These are phyloP conservation scores for Xylariomycetidae sp. DNA, from an alignment of 2,329 filamentous ascomycete species.

Conservation along the genomic window DNA sequence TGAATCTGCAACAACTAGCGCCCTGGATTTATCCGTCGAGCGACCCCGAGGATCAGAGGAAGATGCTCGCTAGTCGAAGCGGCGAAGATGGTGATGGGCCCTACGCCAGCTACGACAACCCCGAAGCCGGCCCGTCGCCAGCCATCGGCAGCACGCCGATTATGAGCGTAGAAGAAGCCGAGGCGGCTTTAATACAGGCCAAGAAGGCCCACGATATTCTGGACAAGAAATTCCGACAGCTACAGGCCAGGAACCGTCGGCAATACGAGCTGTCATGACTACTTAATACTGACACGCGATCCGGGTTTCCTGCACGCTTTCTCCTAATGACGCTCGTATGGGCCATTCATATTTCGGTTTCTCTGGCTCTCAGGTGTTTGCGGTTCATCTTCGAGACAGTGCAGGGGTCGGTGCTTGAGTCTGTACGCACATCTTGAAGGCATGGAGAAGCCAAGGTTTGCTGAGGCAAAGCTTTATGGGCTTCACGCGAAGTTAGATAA, in stretches of 20 bases:
- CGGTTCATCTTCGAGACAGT: no score
- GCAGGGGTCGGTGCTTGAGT: no score
- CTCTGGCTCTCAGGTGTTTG: no score
- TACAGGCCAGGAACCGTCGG: slow-evolving; percentile 25
- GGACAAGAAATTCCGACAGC: slow-evolving; percentile 29
- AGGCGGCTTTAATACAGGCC: slow-evolving; percentile 42
- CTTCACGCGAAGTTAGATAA: no score
- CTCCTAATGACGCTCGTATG: no score
- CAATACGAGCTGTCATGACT: slow-evolving; percentile 27
- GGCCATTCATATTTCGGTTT: no score
- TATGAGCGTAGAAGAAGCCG: slow-evolving; percentile 60
- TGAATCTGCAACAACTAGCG: slow-evolving; percentile 49
- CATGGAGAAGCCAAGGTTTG: no score
- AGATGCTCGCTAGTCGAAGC: slow-evolving; percentile 19
- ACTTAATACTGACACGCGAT: no score
- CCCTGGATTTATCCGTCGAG: slow-evolving; percentile 52
- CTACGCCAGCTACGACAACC: slow-evolving; percentile 27
- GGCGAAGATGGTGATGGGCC: slow-evolving; percentile 19
- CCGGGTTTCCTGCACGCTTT: no score
- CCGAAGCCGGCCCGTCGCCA: slow-evolving; percentile 20
- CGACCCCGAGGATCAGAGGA: slow-evolving; percentile 34
- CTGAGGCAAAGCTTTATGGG: no score
- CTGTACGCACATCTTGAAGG: no score
- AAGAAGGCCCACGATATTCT: slow-evolving; percentile 29
- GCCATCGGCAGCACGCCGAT: slow-evolving; percentile 47